Percentiles rank a stretch among this genome's conserved stretches.
Conservation (phyloP, 2,329 filamentous ascomycete genomes). For the Cytospora leucostoma region DNA sequence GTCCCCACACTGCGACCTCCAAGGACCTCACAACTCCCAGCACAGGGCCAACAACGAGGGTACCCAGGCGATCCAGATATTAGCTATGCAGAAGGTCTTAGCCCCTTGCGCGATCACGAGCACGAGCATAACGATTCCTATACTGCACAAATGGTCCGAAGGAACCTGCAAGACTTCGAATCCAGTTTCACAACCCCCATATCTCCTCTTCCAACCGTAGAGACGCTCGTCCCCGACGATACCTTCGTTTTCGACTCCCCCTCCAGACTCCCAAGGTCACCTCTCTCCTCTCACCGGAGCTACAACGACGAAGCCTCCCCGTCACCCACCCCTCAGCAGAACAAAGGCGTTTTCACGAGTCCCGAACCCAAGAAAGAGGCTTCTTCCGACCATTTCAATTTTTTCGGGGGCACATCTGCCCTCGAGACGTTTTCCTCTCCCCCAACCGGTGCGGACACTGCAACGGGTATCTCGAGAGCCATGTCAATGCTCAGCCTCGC, state of each 20-base stretch:
- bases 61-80: conserved; percentile 35
- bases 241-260: conserved; percentile 60
- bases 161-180: conserved; percentile 64
- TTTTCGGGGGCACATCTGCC: conserved; percentile 42
- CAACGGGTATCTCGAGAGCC: conserved; percentile 54
- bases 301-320: conserved; percentile 19
- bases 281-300: conserved; percentile 4
- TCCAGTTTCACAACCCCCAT: conserved; percentile 63
- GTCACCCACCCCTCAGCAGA: conserved; percentile 5
- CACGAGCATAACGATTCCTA: conserved; percentile 48
- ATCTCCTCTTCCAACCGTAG: conserved; percentile 55
- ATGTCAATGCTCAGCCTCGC: conserved; percentile 46
- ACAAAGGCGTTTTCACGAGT: conserved; percentile 2
- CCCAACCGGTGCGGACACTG: conserved; percentile 56
- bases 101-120: conserved; percentile 36
- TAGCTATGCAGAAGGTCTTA: conserved; percentile 46
- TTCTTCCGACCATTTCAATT: conserved; percentile 25
- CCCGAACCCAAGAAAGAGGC: conserved; percentile 22
- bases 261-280: conserved; percentile 33
- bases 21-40: background rate
- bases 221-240: conserved; percentile 55
- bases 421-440: conserved; percentile 59
- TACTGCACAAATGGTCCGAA: conserved; percentile 54
- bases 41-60: background rate
- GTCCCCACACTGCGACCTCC: conserved; percentile 23